phyloP scores from a whole-genome alignment of 2,329 filamentous ascomycete species.

The Zarea fungicola region DNA sequence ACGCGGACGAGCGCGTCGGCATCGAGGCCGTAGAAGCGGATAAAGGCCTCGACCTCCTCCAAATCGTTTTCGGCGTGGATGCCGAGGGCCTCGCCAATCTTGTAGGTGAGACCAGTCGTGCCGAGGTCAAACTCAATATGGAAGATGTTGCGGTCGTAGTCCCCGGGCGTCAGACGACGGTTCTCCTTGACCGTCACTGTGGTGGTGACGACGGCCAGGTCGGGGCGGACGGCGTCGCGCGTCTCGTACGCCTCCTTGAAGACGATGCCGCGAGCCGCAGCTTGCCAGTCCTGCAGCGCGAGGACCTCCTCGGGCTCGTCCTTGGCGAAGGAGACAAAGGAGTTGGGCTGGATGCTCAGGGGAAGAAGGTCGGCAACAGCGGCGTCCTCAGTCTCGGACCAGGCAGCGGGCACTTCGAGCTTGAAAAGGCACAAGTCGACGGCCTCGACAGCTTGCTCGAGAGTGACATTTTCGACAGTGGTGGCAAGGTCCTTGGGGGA shows the following conservation, averaged over 20 bases:
- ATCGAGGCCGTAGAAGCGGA: slow-evolving; percentile 82
- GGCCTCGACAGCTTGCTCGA: slow-evolving; percentile 57
- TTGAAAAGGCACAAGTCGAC: slow-evolving; percentile 66
- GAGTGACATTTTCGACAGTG: slow-evolving; percentile 45
- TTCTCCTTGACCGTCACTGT: slow-evolving; percentile 93
- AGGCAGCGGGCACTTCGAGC: slow-evolving; percentile 72
- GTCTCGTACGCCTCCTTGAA: slow-evolving; percentile 95
- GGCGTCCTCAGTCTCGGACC: slow-evolving; percentile 62
- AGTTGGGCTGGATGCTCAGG: slow-evolving; percentile 67
- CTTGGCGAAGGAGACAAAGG: slow-evolving; percentile 78
- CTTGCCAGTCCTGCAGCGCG: slow-evolving; percentile 69
- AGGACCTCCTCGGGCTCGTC: slow-evolving; percentile 63
- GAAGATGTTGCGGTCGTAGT: slow-evolving; percentile 98
- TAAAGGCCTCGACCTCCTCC: slow-evolving; percentile 74
- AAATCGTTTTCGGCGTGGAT: slow-evolving; percentile 94
- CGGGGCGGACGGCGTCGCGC: slow-evolving; percentile 68
- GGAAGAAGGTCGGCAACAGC: slow-evolving; percentile 44
- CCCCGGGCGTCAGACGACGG: slow-evolving; percentile 78
- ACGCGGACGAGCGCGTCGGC: slow-evolving; percentile 84
- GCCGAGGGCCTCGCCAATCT: slow-evolving; percentile 94
- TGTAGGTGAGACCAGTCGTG: slow-evolving; percentile 84
- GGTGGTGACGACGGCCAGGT: slow-evolving; percentile 78
- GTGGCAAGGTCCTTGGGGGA: slow-evolving; percentile 62
- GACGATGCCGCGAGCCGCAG: slow-evolving; percentile 76
- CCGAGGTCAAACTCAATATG: slow-evolving; percentile 98